These are phyloP conservation scores for Mytilinidion resinicola DNA, from an alignment of 495 filamentous ascomycete species.

Conservation along the genomic window DNA sequence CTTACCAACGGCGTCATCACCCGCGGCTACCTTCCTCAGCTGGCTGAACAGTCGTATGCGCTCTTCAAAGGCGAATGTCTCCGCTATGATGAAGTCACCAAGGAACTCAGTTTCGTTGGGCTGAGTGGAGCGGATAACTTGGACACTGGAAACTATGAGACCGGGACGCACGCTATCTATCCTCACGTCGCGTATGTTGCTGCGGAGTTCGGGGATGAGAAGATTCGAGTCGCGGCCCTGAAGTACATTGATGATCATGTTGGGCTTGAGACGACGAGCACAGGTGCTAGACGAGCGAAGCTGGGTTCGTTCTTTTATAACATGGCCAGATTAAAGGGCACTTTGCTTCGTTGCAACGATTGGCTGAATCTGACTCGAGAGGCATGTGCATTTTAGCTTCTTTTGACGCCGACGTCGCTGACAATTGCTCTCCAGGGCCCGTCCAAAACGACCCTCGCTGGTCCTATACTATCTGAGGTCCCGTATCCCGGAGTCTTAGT, in stretches of 20 bases:
- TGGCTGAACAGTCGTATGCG: constrained; percentile 10
- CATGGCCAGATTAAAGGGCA: background rate
- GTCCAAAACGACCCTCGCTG: background rate
- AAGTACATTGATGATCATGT: constrained; percentile 4
- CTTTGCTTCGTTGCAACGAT: background rate
- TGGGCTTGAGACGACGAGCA: constrained; percentile 9
- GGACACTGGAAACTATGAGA: constrained; percentile 12
- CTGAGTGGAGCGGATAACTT: constrained; percentile 11
- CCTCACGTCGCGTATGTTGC: constrained; percentile 10
- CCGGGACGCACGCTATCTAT: constrained; percentile 6
- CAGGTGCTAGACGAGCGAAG: constrained; percentile 5
- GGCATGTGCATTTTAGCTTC: background rate
- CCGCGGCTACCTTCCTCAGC: constrained; percentile 11
- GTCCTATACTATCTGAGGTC: constrained; percentile 2
- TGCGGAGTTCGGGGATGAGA: constrained; percentile 7
- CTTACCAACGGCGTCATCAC: constrained; percentile 11
- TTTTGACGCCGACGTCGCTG: too few species aligned
- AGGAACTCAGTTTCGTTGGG: background rate
- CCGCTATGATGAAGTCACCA: background rate
- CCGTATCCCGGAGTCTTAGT: constrained; percentile 5
- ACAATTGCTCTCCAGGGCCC: too few species aligned
- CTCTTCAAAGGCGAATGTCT: constrained; percentile 9
- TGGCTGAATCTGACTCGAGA: constrained; percentile 2
- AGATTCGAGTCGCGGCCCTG: background rate
- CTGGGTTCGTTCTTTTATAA: background rate